Evolutionary conservation across 106 monocot species (phyloP).

Genomic region (Gastrodia elata): DNA sequence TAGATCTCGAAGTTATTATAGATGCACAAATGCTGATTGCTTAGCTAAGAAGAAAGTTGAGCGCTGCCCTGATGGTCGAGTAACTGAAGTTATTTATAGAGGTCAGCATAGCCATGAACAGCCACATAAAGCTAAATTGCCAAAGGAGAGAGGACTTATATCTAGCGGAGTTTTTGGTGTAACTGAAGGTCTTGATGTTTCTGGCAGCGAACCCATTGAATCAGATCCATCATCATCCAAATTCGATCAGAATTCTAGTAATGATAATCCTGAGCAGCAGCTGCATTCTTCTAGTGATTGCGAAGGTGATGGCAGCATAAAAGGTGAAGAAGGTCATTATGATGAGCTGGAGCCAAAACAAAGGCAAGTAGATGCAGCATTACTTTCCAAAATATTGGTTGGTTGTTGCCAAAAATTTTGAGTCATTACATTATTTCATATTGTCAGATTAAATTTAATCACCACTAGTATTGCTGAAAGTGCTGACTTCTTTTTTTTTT

Average conservation of each 20-base stretch:
- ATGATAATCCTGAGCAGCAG: slow-evolving; percentile 12
- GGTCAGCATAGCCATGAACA: slow-evolving; percentile 27
- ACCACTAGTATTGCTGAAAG: neutral
- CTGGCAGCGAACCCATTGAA: slow-evolving; percentile 6
- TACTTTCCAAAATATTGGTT: neutral
- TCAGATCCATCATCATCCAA: slow-evolving; percentile 11
- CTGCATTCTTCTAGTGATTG: slow-evolving; percentile 88
- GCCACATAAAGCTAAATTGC: slow-evolving; percentile 9
- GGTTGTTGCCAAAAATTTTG: neutral
- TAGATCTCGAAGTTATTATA: slow-evolving; percentile 26
- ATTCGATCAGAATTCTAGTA: slow-evolving; percentile 16
- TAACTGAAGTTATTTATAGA: slow-evolving; percentile 19
- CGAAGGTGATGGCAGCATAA: slow-evolving; percentile 60
- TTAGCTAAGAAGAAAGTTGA: slow-evolving; percentile 25
- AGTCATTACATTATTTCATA: slow-evolving; percentile 12
- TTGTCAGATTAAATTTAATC: neutral
- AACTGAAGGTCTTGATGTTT: slow-evolving; percentile 12
- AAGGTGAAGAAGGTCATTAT: slow-evolving; percentile 28
- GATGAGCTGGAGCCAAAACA: slow-evolving; percentile 60
- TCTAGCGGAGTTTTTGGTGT: slow-evolving; percentile 7
- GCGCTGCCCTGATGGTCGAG: slow-evolving; percentile 17
- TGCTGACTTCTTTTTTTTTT: neutral
- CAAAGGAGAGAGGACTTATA: slow-evolving; percentile 8
- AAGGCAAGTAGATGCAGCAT: slow-evolving; percentile 36
- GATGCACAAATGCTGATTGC: slow-evolving; percentile 20